A percentile compares a stretch with the other conserved stretches of the same genome.
Conservation (phyloP, 2,329 filamentous ascomycete species). For the Pseudogymnoascus sp. region DNA sequence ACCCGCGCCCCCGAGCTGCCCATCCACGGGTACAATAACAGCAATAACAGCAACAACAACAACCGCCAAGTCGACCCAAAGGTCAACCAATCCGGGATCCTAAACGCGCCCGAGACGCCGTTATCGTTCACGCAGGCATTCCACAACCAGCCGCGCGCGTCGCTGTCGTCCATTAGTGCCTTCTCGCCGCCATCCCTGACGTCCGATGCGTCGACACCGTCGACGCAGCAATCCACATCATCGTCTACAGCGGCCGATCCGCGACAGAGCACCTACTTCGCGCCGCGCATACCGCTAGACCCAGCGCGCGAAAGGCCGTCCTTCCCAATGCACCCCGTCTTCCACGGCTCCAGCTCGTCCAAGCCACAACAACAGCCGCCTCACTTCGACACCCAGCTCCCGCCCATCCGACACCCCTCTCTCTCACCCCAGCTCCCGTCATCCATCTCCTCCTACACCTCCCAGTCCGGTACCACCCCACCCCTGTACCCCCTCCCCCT, state of each 20-base stretch:
- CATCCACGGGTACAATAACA: conserved; percentile 16
- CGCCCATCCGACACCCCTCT: conserved; percentile 22
- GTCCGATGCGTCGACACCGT: conserved; percentile 22
- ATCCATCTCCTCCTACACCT: not conserved
- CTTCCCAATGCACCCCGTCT: conserved; percentile 18
- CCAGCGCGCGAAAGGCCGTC: conserved; percentile 22
- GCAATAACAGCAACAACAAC: not conserved
- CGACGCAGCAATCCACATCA: conserved; percentile 15
- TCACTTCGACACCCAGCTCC: conserved; percentile 23
- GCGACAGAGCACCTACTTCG: conserved; percentile 21
- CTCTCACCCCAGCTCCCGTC: conserved; percentile 20
- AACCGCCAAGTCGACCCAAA: conserved; percentile 10
- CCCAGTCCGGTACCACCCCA: not conserved
- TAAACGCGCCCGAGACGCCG: conserved; percentile 10
- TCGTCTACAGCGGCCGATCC: conserved; percentile 20
- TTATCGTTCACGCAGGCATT: conserved; percentile 13
- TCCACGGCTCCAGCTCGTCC: not conserved
- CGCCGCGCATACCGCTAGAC: conserved; percentile 25
- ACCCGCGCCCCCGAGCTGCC: conserved; percentile 14
- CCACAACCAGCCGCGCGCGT: conserved; percentile 19
- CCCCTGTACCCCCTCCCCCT: not conserved
- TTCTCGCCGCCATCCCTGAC: conserved; percentile 23
- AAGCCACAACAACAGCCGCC: too few relatives aligned
- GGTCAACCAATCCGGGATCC: conserved; percentile 16
- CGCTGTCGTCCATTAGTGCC: conserved; percentile 15